Evolutionary conservation across 1,139 yeast genomes (phyloP).

Genomic region (Groenewaldozyma sp.): DNA sequence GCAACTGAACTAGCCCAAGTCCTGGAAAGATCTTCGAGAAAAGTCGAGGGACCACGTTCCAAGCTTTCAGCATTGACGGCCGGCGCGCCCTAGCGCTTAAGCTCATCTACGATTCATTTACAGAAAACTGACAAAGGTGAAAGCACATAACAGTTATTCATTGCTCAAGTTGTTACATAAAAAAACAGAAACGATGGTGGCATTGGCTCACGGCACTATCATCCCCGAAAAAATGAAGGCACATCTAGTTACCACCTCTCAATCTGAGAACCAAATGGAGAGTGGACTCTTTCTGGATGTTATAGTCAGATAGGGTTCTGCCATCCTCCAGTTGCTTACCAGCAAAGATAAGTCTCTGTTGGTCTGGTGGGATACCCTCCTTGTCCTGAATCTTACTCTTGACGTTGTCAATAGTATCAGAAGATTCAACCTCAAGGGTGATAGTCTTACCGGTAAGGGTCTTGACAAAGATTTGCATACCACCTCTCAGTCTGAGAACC

Average conservation of each 20-base stretch:
- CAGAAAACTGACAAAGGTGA: too few relatives aligned
- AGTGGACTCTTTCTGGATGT: slow-evolving; percentile 82
- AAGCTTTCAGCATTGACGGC: too few relatives aligned
- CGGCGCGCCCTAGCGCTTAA: too few relatives aligned
- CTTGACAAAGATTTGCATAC: slow-evolving; percentile 76
- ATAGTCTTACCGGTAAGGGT: slow-evolving; percentile 83
- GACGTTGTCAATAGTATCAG: slow-evolving; percentile 81
- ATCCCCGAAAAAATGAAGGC: too few relatives aligned
- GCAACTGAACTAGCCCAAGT: too few relatives aligned
- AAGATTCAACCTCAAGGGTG: slow-evolving; percentile 77
- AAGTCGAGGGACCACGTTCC: too few relatives aligned
- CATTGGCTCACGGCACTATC: too few relatives aligned
- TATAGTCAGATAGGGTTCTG: slow-evolving; percentile 76
- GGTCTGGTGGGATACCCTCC: slow-evolving; percentile 87
- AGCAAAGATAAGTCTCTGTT: slow-evolving; percentile 77
- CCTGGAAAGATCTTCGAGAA: too few relatives aligned
- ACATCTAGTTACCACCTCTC: slow-evolving; percentile 68
- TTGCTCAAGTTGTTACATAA: too few relatives aligned
- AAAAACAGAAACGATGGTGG: too few relatives aligned
- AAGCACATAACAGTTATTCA: too few relatives aligned
- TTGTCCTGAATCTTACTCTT: slow-evolving; percentile 81
- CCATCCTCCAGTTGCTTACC: slow-evolving; percentile 87
- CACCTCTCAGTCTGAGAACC: slow-evolving; percentile 84
- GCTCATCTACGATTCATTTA: too few relatives aligned
- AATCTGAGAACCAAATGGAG: slow-evolving; percentile 74